Evolutionary conservation across 768 basidiomycete species (phyloP).

Genomic region (Podaxis sp.): DNA sequence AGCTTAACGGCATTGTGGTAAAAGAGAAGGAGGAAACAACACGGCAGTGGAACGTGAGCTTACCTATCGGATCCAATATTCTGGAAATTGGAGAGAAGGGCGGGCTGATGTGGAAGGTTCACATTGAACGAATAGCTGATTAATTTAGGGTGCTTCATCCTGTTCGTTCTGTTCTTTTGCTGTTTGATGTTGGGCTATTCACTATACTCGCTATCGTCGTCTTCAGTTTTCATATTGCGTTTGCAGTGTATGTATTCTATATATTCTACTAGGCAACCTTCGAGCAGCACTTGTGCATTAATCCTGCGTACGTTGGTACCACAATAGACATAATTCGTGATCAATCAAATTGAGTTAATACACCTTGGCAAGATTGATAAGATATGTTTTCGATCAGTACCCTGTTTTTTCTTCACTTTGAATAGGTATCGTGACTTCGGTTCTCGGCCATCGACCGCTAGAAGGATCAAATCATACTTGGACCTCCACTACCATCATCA

Average conservation of each 20-base stretch:
- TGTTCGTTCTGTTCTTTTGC: neutral
- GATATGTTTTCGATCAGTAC: conserved; percentile 10
- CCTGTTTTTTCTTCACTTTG: neutral
- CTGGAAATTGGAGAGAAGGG: conserved; percentile 76
- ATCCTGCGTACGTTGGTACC: neutral
- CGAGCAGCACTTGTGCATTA: neutral
- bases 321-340: neutral
- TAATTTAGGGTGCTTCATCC: neutral
- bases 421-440: conserved; percentile 5
- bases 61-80: conserved; percentile 58
- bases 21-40: conserved; percentile 44
- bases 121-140: conserved; percentile 46
- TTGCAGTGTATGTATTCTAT: conserved; percentile 6
- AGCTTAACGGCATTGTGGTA: conserved; percentile 57
- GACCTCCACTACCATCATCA: neutral
- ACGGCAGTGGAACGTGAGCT: conserved; percentile 62
- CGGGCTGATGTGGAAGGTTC: conserved; percentile 70
- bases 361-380: neutral
- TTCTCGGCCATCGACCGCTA: neutral
- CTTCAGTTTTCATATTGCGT: neutral
- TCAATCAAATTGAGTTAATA: neutral
- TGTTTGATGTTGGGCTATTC: neutral
- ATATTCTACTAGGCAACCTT: neutral
- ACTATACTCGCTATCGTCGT: neutral
- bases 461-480: neutral